Evolutionary conservation across 805 yeast species (phyloP), one percentile per base, ranked within the genome.

Genomic region (Vanderwaltozyma polyspora): DNA sequence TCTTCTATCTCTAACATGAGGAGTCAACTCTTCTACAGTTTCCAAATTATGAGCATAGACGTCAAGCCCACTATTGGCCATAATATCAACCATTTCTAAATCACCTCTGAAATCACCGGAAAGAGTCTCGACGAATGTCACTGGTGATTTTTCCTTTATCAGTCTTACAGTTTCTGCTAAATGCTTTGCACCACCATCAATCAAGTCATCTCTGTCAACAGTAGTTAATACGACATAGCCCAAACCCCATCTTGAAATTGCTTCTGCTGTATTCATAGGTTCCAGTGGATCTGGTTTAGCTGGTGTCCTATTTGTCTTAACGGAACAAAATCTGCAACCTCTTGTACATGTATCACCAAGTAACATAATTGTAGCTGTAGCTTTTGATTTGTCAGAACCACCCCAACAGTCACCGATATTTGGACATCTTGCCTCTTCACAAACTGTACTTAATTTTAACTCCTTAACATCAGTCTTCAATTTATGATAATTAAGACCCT

Each of bases 371-470:
- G 99, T 91, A 3, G 98, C 96, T 43, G 85, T 89, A 6, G 89
- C 74, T 57, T 87, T 79, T 18, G 65, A 58, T 34, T 58, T 72
- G 48, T 71, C 76, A 49, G 78, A 74, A 21, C 98, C 98, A 36
- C 98, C 97, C 99, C 99, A 91, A 61, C 99, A 91, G 58, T 91
- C 99, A 34, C 97, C 95, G 42, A 91, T 91, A 57, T 91, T 91
- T n/a, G 99, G 99, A 62, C 99, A 91, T 53, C 91, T 79, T 4
- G 98, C 98, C 53, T 91, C 98, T 60, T 91, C 97, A 62, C 99
- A 91, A 21, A 91, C 99, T 0, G 99, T 91, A 25, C 95, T 80
- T 33, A 91, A 65, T 43, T 85, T 84, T 40, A 91, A 65, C 38
- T 94, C 96, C 40, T 85, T 70, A 23, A 91, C 78, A 52, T 91